These are phyloP conservation scores for Fusarium virguliforme DNA, from an alignment of 2,329 filamentous ascomycete species.

Conservation along the genomic window DNA sequence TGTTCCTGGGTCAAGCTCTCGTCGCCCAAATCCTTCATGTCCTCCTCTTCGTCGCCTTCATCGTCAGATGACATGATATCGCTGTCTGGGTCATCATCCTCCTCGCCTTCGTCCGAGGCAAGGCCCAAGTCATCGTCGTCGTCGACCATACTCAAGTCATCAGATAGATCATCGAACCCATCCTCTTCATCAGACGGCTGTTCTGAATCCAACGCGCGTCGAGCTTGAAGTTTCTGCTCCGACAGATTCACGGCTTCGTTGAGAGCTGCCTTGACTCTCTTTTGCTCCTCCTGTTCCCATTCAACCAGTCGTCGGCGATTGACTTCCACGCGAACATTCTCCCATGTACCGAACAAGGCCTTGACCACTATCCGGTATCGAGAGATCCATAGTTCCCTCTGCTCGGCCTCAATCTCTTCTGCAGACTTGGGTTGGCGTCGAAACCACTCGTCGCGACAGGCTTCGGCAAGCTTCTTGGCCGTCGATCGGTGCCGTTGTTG, in stretches of 20 bases:
- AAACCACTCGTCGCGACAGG: constrained; percentile 83
- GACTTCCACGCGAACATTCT: constrained; percentile 74
- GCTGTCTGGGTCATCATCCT: constrained; percentile 59
- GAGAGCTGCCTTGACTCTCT: constrained; percentile 76
- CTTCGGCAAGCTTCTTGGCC: constrained; percentile 85
- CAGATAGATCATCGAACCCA: constrained; percentile 65
- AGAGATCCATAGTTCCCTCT: constrained; percentile 75
- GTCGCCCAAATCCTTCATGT: constrained; percentile 68
- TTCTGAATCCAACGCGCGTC: constrained; percentile 71
- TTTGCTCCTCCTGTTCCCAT: constrained; percentile 77
- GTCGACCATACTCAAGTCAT: constrained; percentile 60
- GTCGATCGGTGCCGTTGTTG: constrained; percentile 82
- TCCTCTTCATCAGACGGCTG: constrained; percentile 62
- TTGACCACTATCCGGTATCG: constrained; percentile 82
- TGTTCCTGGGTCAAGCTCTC: constrained; percentile 80
- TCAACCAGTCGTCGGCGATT: constrained; percentile 73
- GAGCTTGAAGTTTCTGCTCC: constrained; percentile 77
- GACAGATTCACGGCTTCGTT: constrained; percentile 82
- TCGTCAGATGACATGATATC: constrained; percentile 75
- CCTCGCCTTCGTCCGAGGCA: constrained; percentile 58
- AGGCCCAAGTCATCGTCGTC: constrained; percentile 55
- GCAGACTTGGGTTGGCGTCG: constrained; percentile 80
- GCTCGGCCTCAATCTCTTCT: constrained; percentile 87
- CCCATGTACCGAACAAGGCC: constrained; percentile 72
- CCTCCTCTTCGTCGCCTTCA: constrained; percentile 73